Percentiles rank a stretch among this genome's conserved stretches.
phyloP scores from a whole-genome alignment of 2,329 filamentous ascomycete genomes.

The Escovopsis weberi region DNA sequence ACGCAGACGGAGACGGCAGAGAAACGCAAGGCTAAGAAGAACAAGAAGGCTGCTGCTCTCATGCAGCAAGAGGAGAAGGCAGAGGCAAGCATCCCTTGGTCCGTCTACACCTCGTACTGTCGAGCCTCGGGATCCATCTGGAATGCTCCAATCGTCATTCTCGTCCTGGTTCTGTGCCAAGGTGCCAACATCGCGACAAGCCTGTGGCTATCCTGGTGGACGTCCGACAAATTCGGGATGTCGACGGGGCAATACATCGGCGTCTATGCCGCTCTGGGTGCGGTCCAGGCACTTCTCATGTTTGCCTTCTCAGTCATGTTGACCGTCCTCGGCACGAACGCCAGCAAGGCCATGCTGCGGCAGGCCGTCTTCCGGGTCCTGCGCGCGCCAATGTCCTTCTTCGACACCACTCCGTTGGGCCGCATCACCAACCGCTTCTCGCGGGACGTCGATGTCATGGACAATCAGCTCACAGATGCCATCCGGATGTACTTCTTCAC shows the following conservation, averaged over 20 bases:
- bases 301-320: constrained; percentile 70
- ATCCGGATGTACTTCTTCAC: constrained; percentile 90
- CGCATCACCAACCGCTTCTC: constrained; percentile 95
- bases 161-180: constrained; percentile 57
- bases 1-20: constrained; percentile 23
- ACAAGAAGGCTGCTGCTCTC: constrained; percentile 44
- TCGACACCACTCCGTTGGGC: constrained; percentile 90
- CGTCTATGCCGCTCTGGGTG: constrained; percentile 56
- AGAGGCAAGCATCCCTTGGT: constrained; percentile 63
- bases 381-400: constrained; percentile 74
- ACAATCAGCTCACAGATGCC: constrained; percentile 77
- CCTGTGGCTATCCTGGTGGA: constrained; percentile 92
- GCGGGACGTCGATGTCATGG: constrained; percentile 91
- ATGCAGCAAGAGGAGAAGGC: constrained; percentile 65
- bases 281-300: constrained; percentile 55
- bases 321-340: constrained; percentile 64
- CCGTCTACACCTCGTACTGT: constrained; percentile 66
- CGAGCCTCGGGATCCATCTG: constrained; percentile 57
- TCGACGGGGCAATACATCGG: constrained; percentile 58
- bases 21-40: constrained; percentile 37
- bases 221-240: constrained; percentile 58
- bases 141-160: constrained; percentile 48
- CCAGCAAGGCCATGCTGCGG: constrained; percentile 70
- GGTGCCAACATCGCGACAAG: constrained; percentile 77
- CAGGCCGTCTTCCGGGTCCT: constrained; percentile 64